Conservation (phyloP, 305 asterid genomes). For the Solanum hybrid region DNA sequence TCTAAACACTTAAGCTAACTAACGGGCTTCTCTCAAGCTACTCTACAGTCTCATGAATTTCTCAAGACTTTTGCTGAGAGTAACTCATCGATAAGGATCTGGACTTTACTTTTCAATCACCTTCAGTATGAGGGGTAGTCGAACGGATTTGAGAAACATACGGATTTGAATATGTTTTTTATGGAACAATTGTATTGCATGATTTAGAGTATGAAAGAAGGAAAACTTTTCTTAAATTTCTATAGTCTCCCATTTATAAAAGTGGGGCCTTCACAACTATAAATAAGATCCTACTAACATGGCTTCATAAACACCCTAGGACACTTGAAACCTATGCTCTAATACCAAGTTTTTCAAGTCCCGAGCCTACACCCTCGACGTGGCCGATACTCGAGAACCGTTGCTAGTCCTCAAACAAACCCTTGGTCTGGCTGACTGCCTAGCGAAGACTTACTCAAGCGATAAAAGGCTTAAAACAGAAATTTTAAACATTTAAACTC, state of each 20-base stretch:
- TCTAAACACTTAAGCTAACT: neutral
- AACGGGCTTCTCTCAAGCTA: neutral
- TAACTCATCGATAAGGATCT: neutral
- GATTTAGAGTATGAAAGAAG: neutral
- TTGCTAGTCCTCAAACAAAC: neutral
- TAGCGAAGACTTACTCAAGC: neutral
- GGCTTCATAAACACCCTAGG: neutral
- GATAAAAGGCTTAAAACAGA: neutral
- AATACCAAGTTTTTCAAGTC: neutral
- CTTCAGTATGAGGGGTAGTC: neutral
- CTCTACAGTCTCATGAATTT: neutral
- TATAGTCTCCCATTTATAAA: neutral
- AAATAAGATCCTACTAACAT: neutral
- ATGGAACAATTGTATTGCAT: neutral
- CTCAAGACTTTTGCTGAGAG: neutral
- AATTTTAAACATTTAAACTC: neutral
- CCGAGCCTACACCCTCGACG: neutral
- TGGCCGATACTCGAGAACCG: neutral
- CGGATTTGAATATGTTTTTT: no score
- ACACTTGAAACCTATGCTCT: neutral
- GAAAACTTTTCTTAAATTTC: neutral
- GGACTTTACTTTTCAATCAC: neutral
- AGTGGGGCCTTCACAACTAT: neutral
- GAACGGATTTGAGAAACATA: neutral
- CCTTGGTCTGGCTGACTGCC: neutral